A percentile compares a stretch with the other conserved stretches of the same genome.
phyloP scores from a whole-genome alignment of 768 basidiomycete genomes.

The Omphalotus guepiniiformis region DNA sequence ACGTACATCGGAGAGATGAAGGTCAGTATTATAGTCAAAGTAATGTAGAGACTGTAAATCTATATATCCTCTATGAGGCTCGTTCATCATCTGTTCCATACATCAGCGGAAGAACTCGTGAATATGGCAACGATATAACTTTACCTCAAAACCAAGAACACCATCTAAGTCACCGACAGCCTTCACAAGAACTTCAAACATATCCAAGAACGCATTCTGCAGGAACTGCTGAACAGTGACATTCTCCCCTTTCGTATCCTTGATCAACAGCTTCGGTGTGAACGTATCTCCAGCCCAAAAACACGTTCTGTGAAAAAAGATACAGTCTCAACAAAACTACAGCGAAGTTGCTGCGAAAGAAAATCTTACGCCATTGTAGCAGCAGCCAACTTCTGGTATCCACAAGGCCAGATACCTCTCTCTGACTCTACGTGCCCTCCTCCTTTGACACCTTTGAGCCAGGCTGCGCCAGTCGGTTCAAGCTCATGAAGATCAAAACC shows the following conservation, averaged over 20 bases:
- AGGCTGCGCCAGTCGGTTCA: slow-evolving; percentile 83
- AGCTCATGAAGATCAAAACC: slow-evolving; percentile 82
- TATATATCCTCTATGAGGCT: slow-evolving; percentile 92
- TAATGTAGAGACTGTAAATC: slow-evolving; percentile 73
- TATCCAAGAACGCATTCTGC: slow-evolving; percentile 75
- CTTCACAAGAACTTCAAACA: slow-evolving; percentile 65
- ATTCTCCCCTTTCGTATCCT: slow-evolving; percentile 39
- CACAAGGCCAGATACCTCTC: slow-evolving; percentile 87
- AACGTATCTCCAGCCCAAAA: slow-evolving; percentile 94
- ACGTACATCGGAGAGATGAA: slow-evolving; percentile 80
- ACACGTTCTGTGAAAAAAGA: slow-evolving; percentile 55
- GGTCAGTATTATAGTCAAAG: slow-evolving; percentile 93
- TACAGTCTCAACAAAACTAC: slow-evolving; percentile 4
- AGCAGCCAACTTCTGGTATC: slow-evolving; percentile 90
- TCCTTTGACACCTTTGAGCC: slow-evolving; percentile 75
- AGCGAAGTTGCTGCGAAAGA: not conserved
- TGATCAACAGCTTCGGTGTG: slow-evolving; percentile 65
- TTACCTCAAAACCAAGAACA: slow-evolving; percentile 92
- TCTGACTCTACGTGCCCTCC: slow-evolving; percentile 75
- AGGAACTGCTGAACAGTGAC: slow-evolving; percentile 78
- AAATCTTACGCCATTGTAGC: slow-evolving; percentile 85
- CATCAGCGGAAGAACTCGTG: not conserved
- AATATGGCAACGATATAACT: slow-evolving; percentile 12
- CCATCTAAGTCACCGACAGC: slow-evolving; percentile 70
- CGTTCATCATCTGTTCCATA: slow-evolving; percentile 74